Evolutionary conservation across 768 basidiomycete genomes (phyloP), one percentile per base, ranked within the genome.

Genomic region (Boletellus ananiceps): DNA sequence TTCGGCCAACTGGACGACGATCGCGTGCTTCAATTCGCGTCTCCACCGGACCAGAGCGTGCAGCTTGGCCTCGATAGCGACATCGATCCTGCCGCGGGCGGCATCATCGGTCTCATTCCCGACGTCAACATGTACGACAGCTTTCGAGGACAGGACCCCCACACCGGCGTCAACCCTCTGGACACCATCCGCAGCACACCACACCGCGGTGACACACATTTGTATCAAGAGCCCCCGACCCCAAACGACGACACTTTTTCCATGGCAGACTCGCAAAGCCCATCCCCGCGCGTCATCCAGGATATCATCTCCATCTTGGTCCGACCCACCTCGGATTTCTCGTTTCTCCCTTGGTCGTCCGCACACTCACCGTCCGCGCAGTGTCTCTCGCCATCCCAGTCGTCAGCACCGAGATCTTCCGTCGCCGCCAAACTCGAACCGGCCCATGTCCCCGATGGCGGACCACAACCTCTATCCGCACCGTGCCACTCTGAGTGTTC

Each of bases 141-240:
- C 5, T 52, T 59, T 40, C 49, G 58, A 21, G 46, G 51, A 15
- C 49, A 49, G 23, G 56, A 60, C 4, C 57, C 57, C 27, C 48
- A 52, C 34, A 36, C 54, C 5, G 65, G 71, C 25, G 63, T 79
- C 42, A 69, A 78, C 55, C 76, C 77, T 18, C 52, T 69, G 29
- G 69, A 74, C 29, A 68, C 73, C 25, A 61, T 71, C 50, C 18
- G 57, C 50, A 31, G 16, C 34, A 25, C 41, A n/a, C 23, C 57
- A 4, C 42, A 46, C 18, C 39, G 41, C 39, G 33, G 38, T 18
- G 5, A 18, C 21, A 46, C 11, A 12, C 8, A n/a, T 44, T 39
- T 44, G 8, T 38, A 29, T 21, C 35, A 31, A 32, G 53, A 49
- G 12, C 39, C 46, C 2, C 9, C 11, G 40, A 49, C 32, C 3